Evolutionary conservation across 2,329 filamentous ascomycete genomes (phyloP), one percentile per base, ranked within the genome.

Genomic region (Aureobasidium sp.): DNA sequence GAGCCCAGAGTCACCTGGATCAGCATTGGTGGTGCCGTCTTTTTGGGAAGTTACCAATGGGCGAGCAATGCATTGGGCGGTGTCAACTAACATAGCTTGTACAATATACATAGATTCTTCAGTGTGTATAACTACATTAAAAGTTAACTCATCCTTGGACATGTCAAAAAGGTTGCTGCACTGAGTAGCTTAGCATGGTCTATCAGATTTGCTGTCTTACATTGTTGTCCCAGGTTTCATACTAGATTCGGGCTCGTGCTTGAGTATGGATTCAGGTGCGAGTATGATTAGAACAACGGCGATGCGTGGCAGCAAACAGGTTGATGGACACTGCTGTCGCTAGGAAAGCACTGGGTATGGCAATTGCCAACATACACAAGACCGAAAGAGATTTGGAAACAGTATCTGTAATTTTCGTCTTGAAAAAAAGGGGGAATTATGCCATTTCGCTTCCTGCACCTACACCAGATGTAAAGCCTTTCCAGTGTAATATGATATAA

Each of bases 1-100:
- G 91, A 88, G 17, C 94, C 94, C 1, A 81, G 94, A 59, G 87
- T 96, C 11, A 87, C 90, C 65, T 97, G 94, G 92, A 99, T 99
- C 72, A 94, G 90, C 67, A 88, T 90, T 62, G 94, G 94, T 3
- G 94, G 94, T 1, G 91, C 93, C 12, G 91, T 99, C 37, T 99
- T 99, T 77, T 75, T 97, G 70, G 94, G 93, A 0, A 93, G 89
- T 69, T 97, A 97, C 74, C 91, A 96, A 74, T 94, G 87, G 85
- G 88, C 87, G 25, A 88, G 87, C 68, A 96, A 96, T 77, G 78
- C 85, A 36, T 74, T 95, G 68, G 81, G 84, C 60, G 77, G 79
- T 66, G 68, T 53, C 29, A 53, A 49, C 7, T 63, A 15, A 31
- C 11, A 29, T 17, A 31, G 1, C 25, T 31, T 55, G 36, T 55